These are phyloP conservation scores for Austropuccinia psidii DNA, from an alignment of 1,284 basidiomycete genomes.

Conservation along the genomic window DNA sequence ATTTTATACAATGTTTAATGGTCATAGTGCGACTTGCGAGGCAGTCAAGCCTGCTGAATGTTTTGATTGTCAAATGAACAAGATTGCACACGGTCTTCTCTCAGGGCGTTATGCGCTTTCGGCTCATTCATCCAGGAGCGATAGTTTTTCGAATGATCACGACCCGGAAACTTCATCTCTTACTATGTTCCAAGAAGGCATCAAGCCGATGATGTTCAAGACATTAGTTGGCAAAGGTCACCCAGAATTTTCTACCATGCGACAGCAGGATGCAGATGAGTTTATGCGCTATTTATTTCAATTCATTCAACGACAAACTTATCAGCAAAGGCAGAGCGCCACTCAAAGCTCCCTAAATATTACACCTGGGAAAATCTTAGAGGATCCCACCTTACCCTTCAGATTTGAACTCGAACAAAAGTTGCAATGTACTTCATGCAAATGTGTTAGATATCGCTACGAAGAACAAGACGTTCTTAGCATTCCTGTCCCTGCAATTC, in stretches of 20 bases:
- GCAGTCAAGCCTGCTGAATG: slow-evolving; percentile 70
- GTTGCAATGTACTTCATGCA: slow-evolving; percentile 72
- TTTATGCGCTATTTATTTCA: slow-evolving; percentile 77
- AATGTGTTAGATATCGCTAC: slow-evolving; percentile 76
- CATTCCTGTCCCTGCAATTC: slow-evolving; percentile 64
- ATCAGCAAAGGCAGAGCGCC: slow-evolving; percentile 48
- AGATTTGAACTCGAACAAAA: slow-evolving; percentile 76
- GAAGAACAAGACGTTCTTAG: slow-evolving; percentile 72
- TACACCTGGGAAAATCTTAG: slow-evolving; percentile 49
- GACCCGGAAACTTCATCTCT: slow-evolving; percentile 40
- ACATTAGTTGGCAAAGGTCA: slow-evolving; percentile 83
- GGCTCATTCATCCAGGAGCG: slow-evolving; percentile 46
- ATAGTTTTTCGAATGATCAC: slow-evolving; percentile 44
- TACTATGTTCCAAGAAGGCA: slow-evolving; percentile 67
- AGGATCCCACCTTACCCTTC: slow-evolving; percentile 63
- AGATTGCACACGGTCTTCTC: slow-evolving; percentile 82
- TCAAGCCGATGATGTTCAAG: slow-evolving; percentile 80
- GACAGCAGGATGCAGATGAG: slow-evolving; percentile 94
- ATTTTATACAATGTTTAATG: slow-evolving; percentile 56
- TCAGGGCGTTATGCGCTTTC: slow-evolving; percentile 83
- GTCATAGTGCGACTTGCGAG: slow-evolving; percentile 62
- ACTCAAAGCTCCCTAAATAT: slow-evolving; percentile 47
- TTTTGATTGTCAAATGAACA: slow-evolving; percentile 88
- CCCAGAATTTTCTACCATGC: slow-evolving; percentile 91
- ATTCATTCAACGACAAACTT: slow-evolving; percentile 58